A percentile compares a stretch with the other conserved stretches of the same genome.
These are phyloP conservation scores for Penicillium sclerotiorum DNA, from an alignment of 2,329 filamentous ascomycete genomes.

Conservation along the genomic window DNA sequence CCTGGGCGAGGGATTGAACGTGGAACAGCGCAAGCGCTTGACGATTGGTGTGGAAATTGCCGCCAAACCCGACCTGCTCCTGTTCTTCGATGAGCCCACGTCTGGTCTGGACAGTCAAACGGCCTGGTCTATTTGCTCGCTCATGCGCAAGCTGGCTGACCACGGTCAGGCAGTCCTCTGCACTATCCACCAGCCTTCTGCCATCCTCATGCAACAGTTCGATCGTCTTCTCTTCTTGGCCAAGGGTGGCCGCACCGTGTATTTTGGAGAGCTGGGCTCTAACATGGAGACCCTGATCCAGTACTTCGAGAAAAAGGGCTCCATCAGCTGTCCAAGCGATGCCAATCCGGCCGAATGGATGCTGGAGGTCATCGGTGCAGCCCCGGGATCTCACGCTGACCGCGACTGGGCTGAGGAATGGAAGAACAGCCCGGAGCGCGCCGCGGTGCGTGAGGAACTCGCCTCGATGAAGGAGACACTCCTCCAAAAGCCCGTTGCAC, in stretches of 20 bases:
- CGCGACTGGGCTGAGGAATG: conserved; percentile 65
- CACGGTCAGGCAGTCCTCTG: conserved; percentile 89
- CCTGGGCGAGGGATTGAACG: conserved; percentile 71
- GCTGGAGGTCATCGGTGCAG: conserved; percentile 59
- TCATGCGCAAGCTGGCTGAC: conserved; percentile 85
- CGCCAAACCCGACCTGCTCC: conserved; percentile 80
- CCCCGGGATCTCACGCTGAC: conserved; percentile 62
- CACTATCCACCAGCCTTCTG: conserved; percentile 92
- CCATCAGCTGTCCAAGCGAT: conserved; percentile 57
- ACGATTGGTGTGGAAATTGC: conserved; percentile 93
- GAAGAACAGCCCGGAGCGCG: conserved; percentile 57
- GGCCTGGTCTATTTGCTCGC: conserved; percentile 82
- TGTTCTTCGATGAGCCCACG: conserved; percentile 92
- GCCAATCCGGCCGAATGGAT: conserved; percentile 72
- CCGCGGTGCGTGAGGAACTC: conserved; percentile 53
- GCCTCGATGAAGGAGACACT: conserved; percentile 38
- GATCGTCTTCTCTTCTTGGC: conserved; percentile 65
- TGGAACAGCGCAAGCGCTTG: conserved; percentile 69
- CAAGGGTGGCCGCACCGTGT: conserved; percentile 65
- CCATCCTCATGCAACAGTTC: conserved; percentile 85
- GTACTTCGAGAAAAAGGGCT: conserved; percentile 67
- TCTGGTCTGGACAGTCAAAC: conserved; percentile 90
- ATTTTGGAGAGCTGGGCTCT: conserved; percentile 66
- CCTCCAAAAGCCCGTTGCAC: conserved; percentile 28
- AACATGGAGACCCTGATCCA: conserved; percentile 59